Evolutionary conservation across 495 filamentous ascomycete species (phyloP), one percentile per base, ranked within the genome.

Genomic region (Lentithecium fluviatile): DNA sequence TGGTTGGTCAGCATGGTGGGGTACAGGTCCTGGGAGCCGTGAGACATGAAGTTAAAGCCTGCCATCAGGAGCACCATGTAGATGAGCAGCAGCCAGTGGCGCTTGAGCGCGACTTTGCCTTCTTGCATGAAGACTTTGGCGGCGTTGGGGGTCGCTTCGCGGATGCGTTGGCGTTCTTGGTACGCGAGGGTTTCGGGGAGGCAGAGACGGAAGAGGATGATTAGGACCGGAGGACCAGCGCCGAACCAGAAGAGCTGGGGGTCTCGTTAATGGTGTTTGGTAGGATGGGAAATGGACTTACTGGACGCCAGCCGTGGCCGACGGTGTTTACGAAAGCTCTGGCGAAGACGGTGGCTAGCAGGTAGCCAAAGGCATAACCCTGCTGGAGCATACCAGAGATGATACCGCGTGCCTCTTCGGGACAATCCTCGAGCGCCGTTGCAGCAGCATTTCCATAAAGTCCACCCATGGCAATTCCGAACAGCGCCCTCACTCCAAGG

Each of bases 21-120:
- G 70, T 95, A 96, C 19, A 95, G 76, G 74, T 96, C 91, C 72
- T 96, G 91, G 4, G 88, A 91, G 60, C 91, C 91, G 69, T 96
- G 91, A 21, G 88, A 91, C 81, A 93, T 90, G 73, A 93, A 94
- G 72, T 94, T 95, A 79, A 95, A 93, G 0, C 90, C 90, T 6
- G 90, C 84, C 90, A 94, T 94, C 15, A 95, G 77, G 19, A 94
- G 73, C 19, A 95, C 88, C 34, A 94, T 76, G 73, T 95, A 95
- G 49, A 85, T 75, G 34, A 94, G 75, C 5, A 95, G 72, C 17
- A 91, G 51, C 90, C 90, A 94, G 70, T 95, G 88, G 13, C 81
- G 80, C 66, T 82, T 84, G 12, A 95, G 63, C 0, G 88, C 89
- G 1, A 90, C 83, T 65, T 87, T 88, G 26, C 88, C 89, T 73